Percentiles rank a stretch among this genome's conserved stretches.
These are phyloP conservation scores for Porogramme epimiltina DNA, from an alignment of 1,284 basidiomycete species.

Conservation along the genomic window DNA sequence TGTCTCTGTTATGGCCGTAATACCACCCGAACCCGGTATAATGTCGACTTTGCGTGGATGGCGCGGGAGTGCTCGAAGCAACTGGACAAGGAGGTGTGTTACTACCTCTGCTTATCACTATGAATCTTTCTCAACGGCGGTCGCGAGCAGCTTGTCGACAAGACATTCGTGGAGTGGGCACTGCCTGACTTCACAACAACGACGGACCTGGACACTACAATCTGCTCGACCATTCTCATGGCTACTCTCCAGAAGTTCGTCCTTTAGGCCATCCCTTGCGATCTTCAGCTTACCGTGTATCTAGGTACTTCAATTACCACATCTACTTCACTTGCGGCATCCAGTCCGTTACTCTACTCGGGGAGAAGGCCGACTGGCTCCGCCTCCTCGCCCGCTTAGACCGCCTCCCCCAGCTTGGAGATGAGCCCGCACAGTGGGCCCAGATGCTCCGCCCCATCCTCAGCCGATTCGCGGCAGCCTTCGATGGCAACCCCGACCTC, in stretches of 20 bases:
- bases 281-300: not conserved
- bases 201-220: slow-evolving; percentile 39
- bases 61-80: slow-evolving; percentile 35
- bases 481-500: slow-evolving; percentile 33
- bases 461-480: slow-evolving; percentile 36
- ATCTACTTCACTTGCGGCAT: slow-evolving; percentile 42
- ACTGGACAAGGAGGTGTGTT: slow-evolving; percentile 12
- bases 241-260: slow-evolving; percentile 35
- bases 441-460: slow-evolving; percentile 38
- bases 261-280: not conserved
- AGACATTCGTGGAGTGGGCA: slow-evolving; percentile 41
- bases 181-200: slow-evolving; percentile 50
- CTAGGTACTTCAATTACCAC: slow-evolving; percentile 38
- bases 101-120: slow-evolving; percentile 26
- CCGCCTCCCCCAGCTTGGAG: slow-evolving; percentile 36
- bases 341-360: slow-evolving; percentile 47
- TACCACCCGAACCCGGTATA: slow-evolving; percentile 7
- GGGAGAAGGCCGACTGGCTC: slow-evolving; percentile 39
- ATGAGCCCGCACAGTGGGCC: slow-evolving; percentile 36
- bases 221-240: slow-evolving; percentile 46
- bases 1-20: slow-evolving; percentile 22
- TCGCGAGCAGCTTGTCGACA: slow-evolving; percentile 32
- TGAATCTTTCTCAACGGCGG: not conserved
- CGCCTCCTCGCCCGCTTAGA: slow-evolving; percentile 33
- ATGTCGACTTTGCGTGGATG: slow-evolving; percentile 35